Percentiles rank a stretch among this genome's conserved stretches.
Evolutionary conservation across 1,284 basidiomycete genomes (phyloP).

Genomic region (Tremellales sp.): DNA sequence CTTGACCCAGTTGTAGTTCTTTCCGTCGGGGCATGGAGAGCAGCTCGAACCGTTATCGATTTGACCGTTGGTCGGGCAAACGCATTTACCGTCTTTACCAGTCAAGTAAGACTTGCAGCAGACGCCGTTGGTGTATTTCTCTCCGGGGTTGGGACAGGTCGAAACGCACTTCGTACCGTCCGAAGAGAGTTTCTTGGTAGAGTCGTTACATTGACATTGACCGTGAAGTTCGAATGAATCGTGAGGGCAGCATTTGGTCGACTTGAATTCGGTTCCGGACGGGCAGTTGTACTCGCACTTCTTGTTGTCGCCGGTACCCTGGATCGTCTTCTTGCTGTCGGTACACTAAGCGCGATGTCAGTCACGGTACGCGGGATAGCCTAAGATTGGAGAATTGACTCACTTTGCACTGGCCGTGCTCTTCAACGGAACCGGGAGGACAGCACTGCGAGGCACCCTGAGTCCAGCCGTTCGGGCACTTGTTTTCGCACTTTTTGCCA

Average conservation of each 20-base stretch:
- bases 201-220: conserved; percentile 8
- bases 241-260: background rate
- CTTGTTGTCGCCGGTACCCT: background rate
- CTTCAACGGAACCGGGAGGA: background rate
- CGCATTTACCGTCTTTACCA: conserved; percentile 13
- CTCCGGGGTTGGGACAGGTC: conserved; percentile 1
- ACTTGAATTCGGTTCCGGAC: background rate
- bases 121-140: background rate
- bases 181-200: conserved; percentile 1
- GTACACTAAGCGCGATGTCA: background rate
- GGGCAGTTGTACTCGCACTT: background rate
- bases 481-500: background rate
- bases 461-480: background rate
- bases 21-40: conserved; percentile 8
- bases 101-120: conserved; percentile 12
- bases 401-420: background rate
- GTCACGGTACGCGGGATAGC: too few species aligned
- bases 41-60: conserved; percentile 10
- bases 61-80: conserved; percentile 10
- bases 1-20: conserved; percentile 18
- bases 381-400: background rate
- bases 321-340: background rate
- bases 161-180: conserved; percentile 1
- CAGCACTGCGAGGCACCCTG: background rate
- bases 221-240: conserved; percentile 6